Conservation (phyloP, 177 flowering plant genomes). For the Vitis hybrid region DNA sequence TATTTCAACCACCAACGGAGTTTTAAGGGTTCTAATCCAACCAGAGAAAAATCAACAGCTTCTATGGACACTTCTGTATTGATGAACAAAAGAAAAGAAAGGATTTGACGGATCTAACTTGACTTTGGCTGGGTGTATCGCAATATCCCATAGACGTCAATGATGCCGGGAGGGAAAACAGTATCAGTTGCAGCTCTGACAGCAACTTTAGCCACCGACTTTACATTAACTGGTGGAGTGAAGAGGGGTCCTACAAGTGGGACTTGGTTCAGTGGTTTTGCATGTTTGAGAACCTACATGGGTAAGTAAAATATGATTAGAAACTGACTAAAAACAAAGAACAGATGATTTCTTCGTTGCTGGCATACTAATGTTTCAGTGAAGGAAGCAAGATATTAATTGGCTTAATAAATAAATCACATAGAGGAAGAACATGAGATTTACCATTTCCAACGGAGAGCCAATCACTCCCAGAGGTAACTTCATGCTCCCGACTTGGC, state of each 20-base stretch:
- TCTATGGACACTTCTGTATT: background rate
- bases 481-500: slow-evolving; percentile 80
- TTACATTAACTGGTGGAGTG: slow-evolving; percentile 78
- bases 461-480: slow-evolving; percentile 84
- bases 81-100: background rate
- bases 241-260: slow-evolving; percentile 85
- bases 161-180: slow-evolving; percentile 87
- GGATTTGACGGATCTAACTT: slow-evolving; percentile 5
- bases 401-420: background rate
- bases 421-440: background rate
- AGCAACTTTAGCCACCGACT: slow-evolving; percentile 81
- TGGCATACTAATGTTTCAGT: background rate
- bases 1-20: too few species aligned
- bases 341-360: too few species aligned
- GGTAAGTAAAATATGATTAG: too few species aligned
- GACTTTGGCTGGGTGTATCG: slow-evolving; percentile 70
- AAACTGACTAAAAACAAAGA: too few species aligned
- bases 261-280: slow-evolving; percentile 67
- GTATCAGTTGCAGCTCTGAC: slow-evolving; percentile 91
- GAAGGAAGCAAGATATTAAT: background rate
- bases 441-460: slow-evolving; percentile 91
- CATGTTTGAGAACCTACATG: slow-evolving; percentile 71
- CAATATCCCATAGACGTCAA: slow-evolving; percentile 74
- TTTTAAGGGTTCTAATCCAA: too few species aligned
- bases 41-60: too few species aligned